Evolutionary conservation across 768 basidiomycete genomes (phyloP), one percentile per base, ranked within the genome.

Genomic region (Tricholoma flavovirens): DNA sequence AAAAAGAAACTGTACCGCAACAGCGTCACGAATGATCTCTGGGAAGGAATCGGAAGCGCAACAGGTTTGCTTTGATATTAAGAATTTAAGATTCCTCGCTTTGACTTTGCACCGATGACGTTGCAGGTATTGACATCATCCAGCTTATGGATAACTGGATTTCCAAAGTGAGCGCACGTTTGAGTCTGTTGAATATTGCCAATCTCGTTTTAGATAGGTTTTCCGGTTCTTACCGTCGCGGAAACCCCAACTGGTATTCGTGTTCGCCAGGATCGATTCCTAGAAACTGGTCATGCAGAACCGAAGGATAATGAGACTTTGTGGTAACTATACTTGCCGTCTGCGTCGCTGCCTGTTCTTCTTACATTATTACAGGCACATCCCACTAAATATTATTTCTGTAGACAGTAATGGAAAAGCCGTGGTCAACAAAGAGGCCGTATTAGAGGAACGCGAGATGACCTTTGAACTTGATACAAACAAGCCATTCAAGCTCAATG

Each of bases 141-240:
- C 77, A 77, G 49, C 77, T 98, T 62, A 94, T 98, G 90, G 83
- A 90, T 56, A 88, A 87, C 67, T 99, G 95, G 96, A 87, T 93
- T 36, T 80, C 83, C 53, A 89, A 92, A 77, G 87, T 84, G 30
- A 5, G 62, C 53, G 29, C 9, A 21, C 51, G 33, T 12, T 49
- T 15, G 2, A 30, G 15, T 49, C 2, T 30, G 30, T 36, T 43
- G 30, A 22, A 15, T n/a, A 49, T 53, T 38, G 11, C 38, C 17
- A 8, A 32, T 52, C 21, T 32, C 33, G 55, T 52, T 14, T 50
- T 46, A 74, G 73, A 76, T 78, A 46, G 97, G 97, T 14, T 98
- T 87, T 76, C 97, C 97, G 1, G 85, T 98, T 22, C 69, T 98
- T 54, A 88, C 84, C 30, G 91, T 98, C 45, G 87, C 83, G 1